phyloP scores from a whole-genome alignment of 129 eudicot species.

The Flaveria trinervia region DNA sequence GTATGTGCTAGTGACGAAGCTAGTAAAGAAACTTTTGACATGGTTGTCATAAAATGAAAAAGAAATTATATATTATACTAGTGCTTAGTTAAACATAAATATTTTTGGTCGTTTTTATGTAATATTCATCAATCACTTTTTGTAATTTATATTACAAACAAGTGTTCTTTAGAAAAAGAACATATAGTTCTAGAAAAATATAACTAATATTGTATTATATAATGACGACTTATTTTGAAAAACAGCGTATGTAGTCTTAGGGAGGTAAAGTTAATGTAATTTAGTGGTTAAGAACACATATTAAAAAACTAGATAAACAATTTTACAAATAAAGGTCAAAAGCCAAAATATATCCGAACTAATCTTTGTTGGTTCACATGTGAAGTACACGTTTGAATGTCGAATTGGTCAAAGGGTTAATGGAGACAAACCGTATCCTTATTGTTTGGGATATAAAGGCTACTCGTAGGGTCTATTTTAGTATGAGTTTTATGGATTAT shows the following conservation, averaged over 20 bases:
- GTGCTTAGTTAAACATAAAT: neutral
- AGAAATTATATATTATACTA: neutral
- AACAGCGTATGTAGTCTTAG: neutral
- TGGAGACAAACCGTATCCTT: too few species aligned
- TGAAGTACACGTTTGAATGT: too few species aligned
- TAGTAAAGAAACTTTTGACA: neutral
- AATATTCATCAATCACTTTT: neutral
- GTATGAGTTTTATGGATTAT: too few species aligned
- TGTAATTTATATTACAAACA: neutral
- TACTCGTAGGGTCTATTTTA: too few species aligned
- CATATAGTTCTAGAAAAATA: neutral
- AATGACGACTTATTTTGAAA: neutral
- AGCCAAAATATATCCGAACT: too few species aligned
- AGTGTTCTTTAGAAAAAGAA: neutral
- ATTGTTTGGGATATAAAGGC: too few species aligned
- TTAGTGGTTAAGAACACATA: neutral
- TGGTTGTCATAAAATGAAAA: neutral
- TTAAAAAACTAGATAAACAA: too few species aligned
- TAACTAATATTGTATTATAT: neutral
- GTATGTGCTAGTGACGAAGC: neutral
- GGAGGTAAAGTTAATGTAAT: neutral
- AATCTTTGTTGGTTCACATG: too few species aligned
- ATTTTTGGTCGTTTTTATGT: neutral
- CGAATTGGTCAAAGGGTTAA: too few species aligned
- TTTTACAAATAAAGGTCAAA: too few species aligned